Conservation (phyloP, 768 basidiomycete species). For the Porpolomopsis calyptriformis region DNA sequence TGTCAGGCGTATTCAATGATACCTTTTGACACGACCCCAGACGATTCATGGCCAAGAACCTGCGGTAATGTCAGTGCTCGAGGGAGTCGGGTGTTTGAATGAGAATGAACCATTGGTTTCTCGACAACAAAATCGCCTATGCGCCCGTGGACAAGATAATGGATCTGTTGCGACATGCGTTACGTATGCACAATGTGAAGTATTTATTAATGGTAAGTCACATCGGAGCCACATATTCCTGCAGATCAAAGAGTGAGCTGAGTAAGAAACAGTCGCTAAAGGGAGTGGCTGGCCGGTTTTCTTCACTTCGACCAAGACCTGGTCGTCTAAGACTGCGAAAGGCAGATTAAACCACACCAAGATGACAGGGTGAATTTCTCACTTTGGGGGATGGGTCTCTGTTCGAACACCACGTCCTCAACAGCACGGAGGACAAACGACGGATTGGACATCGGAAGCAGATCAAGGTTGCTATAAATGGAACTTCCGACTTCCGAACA, state of each 20-base stretch:
- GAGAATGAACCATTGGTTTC: slow-evolving; percentile 55
- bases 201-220: slow-evolving; percentile 20
- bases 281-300: slow-evolving; percentile 59
- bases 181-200: slow-evolving; percentile 4
- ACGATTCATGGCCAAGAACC: slow-evolving; percentile 92
- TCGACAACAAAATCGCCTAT: slow-evolving; percentile 75
- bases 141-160: slow-evolving; percentile 68
- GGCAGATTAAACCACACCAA: background rate
- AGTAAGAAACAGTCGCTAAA: slow-evolving; percentile 2
- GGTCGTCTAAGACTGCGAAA: slow-evolving; percentile 48
- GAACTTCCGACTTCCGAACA: background rate
- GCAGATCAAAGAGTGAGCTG: slow-evolving; percentile 7
- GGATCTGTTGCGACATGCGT: slow-evolving; percentile 37
- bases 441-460: slow-evolving; percentile 57
- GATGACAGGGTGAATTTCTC: slow-evolving; percentile 10
- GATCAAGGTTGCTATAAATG: slow-evolving; percentile 6
- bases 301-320: slow-evolving; percentile 83
- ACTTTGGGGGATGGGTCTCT: slow-evolving; percentile 69
- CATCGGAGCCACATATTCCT: slow-evolving; percentile 92
- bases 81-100: too few species aligned
- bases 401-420: slow-evolving; percentile 60
- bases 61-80: slow-evolving; percentile 16
- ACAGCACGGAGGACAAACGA: slow-evolving; percentile 70
- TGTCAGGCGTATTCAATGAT: slow-evolving; percentile 1
- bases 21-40: slow-evolving; percentile 70